Conservation (phyloP, 2,329 filamentous ascomycete genomes). For the Elsinoe australis region DNA sequence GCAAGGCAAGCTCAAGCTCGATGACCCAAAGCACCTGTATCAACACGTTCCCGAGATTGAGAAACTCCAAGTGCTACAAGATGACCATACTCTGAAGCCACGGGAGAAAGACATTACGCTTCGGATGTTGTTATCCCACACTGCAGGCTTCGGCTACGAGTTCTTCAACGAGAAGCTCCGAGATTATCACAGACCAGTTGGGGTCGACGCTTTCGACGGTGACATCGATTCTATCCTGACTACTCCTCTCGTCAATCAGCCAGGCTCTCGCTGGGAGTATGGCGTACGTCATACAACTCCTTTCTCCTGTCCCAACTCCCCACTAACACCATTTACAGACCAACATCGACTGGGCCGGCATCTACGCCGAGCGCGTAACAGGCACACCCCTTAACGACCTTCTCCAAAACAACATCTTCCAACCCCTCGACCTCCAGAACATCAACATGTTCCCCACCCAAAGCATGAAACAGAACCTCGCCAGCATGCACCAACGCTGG, state of each 20-base stretch:
- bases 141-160: conserved; percentile 50
- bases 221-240: conserved; percentile 44
- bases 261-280: conserved; percentile 56
- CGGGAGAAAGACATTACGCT: conserved; percentile 43
- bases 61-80: conserved; percentile 35
- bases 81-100: conserved; percentile 34
- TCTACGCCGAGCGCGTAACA: conserved; percentile 40
- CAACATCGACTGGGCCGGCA: conserved; percentile 45
- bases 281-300: conserved; percentile 26
- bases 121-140: conserved; percentile 45
- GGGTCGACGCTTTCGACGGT: conserved; percentile 52
- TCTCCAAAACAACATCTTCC: conserved; percentile 41
- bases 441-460: conserved; percentile 51
- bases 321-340: conserved; percentile 34
- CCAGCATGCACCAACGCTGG: conserved; percentile 49
- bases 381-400: conserved; percentile 39
- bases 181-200: conserved; percentile 41
- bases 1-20: conserved; percentile 35
- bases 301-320: not conserved
- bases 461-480: conserved; percentile 49
- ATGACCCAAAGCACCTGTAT: conserved; percentile 36
- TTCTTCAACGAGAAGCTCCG: conserved; percentile 43
- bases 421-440: conserved; percentile 41
- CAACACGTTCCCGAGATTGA: conserved; percentile 38
- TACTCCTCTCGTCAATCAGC: conserved; percentile 54